A percentile compares a stretch with the other conserved stretches of the same genome.
phyloP scores from a whole-genome alignment of 495 filamentous ascomycete species.

The Cercophora scortea region DNA sequence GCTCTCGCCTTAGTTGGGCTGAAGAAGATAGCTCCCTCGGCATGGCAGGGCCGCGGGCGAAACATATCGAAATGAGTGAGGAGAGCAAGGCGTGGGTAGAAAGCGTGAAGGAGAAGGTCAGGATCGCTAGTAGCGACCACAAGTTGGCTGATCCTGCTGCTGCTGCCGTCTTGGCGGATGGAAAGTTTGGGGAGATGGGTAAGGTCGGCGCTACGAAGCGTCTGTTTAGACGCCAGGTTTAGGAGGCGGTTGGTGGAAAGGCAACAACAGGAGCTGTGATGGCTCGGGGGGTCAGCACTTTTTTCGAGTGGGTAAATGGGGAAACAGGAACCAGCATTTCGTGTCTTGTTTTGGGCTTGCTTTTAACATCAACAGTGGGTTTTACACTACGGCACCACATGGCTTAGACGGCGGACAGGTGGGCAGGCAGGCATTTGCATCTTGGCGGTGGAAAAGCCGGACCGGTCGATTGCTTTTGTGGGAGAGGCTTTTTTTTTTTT shows the following conservation, averaged over 20 bases:
- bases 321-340: too few relatives aligned
- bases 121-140: conserved; percentile 43
- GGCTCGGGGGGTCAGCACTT: too few relatives aligned
- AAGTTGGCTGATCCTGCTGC: not conserved
- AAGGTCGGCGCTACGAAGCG: conserved; percentile 49
- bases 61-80: conserved; percentile 50
- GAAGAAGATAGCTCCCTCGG: conserved; percentile 52
- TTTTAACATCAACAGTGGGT: too few relatives aligned
- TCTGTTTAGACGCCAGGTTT: conserved; percentile 32
- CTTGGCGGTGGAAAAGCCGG: too few relatives aligned
- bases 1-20: conserved; percentile 41
- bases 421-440: too few relatives aligned
- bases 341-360: too few relatives aligned
- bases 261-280: not conserved
- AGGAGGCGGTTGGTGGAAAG: not conserved
- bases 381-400: too few relatives aligned
- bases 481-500: too few relatives aligned
- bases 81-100: conserved; percentile 66
- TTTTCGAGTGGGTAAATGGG: too few relatives aligned
- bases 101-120: conserved; percentile 61
- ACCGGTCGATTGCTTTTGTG: too few relatives aligned
- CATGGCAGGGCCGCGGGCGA: conserved; percentile 54
- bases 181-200: conserved; percentile 49
- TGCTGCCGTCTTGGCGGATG: conserved; percentile 8
- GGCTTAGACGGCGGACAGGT: too few relatives aligned